Base-by-base conservation (phyloP, 2,329 filamentous ascomycete species). In the Fonsecaea multimorphosa region DNA sequence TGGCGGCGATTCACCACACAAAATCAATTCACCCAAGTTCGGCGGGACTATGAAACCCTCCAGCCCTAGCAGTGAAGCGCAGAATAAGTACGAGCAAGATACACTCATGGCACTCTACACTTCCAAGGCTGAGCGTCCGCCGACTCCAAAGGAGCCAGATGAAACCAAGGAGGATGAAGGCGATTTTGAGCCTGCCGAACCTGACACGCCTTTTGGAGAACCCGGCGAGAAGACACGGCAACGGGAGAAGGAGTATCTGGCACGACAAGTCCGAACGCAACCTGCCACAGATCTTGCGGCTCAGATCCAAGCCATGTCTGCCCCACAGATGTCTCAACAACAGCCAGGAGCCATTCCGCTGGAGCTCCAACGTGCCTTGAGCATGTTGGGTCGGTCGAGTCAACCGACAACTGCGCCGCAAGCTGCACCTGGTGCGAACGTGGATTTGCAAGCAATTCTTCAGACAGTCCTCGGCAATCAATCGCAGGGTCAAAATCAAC, bases 51-150 rank as follows among this genome's bases (percentile, higher is more conserved):
- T 77, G 65, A 65, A 74, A 62, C 76, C 79, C 7, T 72, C 72
- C 19, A 82, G 80, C 60, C 72, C 75, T 2, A 79, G 82, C 67
- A 80, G 76, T 58, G 71, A 75, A 31, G 78, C 77, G 1, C 82
- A 84, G 68, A 78, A 82, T 24, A 78, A 79, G 57, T 77, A 81
- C 34, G 82, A 84, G 71, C 73, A 76, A 52, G 81, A 74, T 24
- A 82, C 80, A 2, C 75, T 84, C 40, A 82, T 83, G 78, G 80
- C 80, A 1, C 78, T 82, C 66, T 81, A 83, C 68, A 76, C 80
- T 1, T 80, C 78, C 31, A 74, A 76, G 54, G 76, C 76, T 3
- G 82, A 84, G 67, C 75, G 83, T 54, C 82, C 82, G 5, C 69
- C 76, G 4, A 78, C 80, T 3, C 80, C 82, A 6, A 82, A 81